A percentile compares a stretch with the other conserved stretches of the same genome.
These are phyloP conservation scores for Phytophthora chlamydospora DNA, from an alignment of 352 stramenopile species.

Conservation along the genomic window DNA sequence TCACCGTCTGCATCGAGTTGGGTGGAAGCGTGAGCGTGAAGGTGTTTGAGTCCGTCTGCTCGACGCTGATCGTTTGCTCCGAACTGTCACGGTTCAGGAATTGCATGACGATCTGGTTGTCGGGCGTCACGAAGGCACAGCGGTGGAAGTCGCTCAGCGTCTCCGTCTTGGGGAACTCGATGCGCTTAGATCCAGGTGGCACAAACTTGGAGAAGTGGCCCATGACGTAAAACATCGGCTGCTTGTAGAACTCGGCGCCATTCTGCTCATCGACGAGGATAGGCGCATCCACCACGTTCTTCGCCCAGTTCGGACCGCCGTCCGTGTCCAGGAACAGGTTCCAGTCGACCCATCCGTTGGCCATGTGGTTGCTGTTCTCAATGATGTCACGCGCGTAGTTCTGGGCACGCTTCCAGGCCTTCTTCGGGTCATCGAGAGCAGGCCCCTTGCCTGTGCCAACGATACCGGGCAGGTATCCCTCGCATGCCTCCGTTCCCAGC, in stretches of 20 bases:
- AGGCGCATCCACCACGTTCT: constrained; percentile 73
- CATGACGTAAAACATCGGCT: constrained; percentile 82
- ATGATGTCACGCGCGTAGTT: constrained; percentile 88
- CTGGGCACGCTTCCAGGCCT: constrained; percentile 67
- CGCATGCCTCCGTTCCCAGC: constrained; percentile 81
- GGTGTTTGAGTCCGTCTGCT: constrained; percentile 22
- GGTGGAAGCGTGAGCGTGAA: constrained; percentile 17
- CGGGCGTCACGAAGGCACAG: constrained; percentile 45
- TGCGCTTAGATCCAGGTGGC: constrained; percentile 46
- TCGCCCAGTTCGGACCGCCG: constrained; percentile 76
- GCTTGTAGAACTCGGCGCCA: constrained; percentile 73
- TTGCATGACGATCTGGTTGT: constrained; percentile 49
- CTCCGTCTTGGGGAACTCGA: constrained; percentile 40
- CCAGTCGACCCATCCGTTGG: constrained; percentile 85
- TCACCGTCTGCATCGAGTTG: constrained; percentile 24
- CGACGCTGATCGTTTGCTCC: constrained; percentile 34
- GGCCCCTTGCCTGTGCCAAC: constrained; percentile 53
- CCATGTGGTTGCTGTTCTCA: constrained; percentile 76
- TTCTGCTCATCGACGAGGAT: constrained; percentile 69
- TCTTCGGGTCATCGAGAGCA: constrained; percentile 31
- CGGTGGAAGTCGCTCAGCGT: constrained; percentile 38
- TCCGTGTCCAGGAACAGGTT: constrained; percentile 80
- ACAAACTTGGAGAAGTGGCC: constrained; percentile 76
- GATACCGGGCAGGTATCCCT: constrained; percentile 50
- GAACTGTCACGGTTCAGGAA: constrained; percentile 44